phyloP scores from a whole-genome alignment of 305 asterid species.

The Rubia peregrina region DNA sequence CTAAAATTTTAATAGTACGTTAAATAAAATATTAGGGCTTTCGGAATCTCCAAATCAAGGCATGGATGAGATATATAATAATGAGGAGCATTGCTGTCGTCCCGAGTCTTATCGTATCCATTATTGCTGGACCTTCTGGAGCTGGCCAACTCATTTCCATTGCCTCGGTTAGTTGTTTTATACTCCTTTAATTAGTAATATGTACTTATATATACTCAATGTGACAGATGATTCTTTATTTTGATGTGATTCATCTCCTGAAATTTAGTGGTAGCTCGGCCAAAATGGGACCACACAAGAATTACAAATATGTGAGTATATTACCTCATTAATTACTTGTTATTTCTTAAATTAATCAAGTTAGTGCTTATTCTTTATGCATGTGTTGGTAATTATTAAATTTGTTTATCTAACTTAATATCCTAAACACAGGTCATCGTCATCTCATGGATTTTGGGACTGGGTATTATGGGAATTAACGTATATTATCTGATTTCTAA shows the following conservation, averaged over 20 bases:
- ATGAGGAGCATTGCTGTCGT: slow-evolving; percentile 83
- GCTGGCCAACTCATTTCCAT: slow-evolving; percentile 84
- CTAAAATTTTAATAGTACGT: background rate
- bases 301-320: slow-evolving; percentile 43
- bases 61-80: slow-evolving; percentile 63
- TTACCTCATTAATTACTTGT: background rate
- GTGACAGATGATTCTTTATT: slow-evolving; percentile 78
- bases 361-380: background rate
- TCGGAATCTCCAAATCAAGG: slow-evolving; percentile 51
- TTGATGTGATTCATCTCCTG: slow-evolving; percentile 49
- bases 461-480: slow-evolving; percentile 83
- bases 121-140: slow-evolving; percentile 80
- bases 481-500: slow-evolving; percentile 66
- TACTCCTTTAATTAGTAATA: background rate
- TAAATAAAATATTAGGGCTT: background rate
- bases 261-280: slow-evolving; percentile 67
- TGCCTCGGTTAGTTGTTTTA: slow-evolving; percentile 54
- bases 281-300: slow-evolving; percentile 84
- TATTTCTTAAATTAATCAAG: background rate
- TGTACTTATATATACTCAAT: background rate
- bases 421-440: slow-evolving; percentile 47
- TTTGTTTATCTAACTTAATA: background rate
- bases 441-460: slow-evolving; percentile 69
- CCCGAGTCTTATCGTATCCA: slow-evolving; percentile 75
- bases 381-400: too few relatives aligned